A percentile compares a stretch with the other conserved stretches of the same genome.
phyloP scores from a whole-genome alignment of 129 eudicot genomes.

The Tanacetum coccineum region DNA sequence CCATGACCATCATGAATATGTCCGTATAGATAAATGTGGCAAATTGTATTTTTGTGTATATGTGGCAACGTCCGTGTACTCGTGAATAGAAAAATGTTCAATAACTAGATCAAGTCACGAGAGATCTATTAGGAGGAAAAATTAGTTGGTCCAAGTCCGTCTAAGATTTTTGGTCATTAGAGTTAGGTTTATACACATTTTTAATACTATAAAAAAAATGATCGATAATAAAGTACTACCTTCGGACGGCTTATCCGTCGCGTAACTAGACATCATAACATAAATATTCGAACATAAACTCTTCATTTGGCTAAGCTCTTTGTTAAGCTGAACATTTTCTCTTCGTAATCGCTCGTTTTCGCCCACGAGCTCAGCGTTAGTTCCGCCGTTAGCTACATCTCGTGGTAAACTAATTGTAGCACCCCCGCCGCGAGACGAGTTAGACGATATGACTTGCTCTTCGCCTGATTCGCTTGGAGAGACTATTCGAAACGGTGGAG shows the following conservation, averaged over 20 bases:
- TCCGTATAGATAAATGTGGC: background rate
- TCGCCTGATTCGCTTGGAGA: conserved; percentile 78
- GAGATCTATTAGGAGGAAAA: no score
- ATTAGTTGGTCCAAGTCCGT: no score
- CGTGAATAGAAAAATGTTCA: background rate
- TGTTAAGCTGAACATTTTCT: conserved; percentile 69
- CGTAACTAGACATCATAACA: conserved; percentile 57
- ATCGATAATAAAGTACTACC: no score
- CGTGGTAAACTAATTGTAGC: conserved; percentile 21
- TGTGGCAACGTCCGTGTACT: background rate
- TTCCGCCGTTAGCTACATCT: conserved; percentile 31
- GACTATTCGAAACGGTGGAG: conserved; percentile 30
- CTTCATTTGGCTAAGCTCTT: conserved; percentile 73
- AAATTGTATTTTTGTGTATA: background rate
- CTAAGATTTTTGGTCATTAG: no score
- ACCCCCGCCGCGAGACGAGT: conserved; percentile 62
- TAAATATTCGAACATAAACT: conserved; percentile 59
- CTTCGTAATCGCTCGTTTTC: conserved; percentile 70
- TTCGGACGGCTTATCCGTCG: no score
- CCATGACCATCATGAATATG: background rate
- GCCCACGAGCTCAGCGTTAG: conserved; percentile 52
- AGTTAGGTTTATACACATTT: no score
- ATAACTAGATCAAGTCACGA: no score
- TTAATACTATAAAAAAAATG: no score
- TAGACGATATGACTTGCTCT: conserved; percentile 81